Percentiles rank a stretch among this genome's conserved stretches.
Evolutionary conservation across 1,139 yeast genomes (phyloP).

Genomic region (Suhomyces panamericanus): DNA sequence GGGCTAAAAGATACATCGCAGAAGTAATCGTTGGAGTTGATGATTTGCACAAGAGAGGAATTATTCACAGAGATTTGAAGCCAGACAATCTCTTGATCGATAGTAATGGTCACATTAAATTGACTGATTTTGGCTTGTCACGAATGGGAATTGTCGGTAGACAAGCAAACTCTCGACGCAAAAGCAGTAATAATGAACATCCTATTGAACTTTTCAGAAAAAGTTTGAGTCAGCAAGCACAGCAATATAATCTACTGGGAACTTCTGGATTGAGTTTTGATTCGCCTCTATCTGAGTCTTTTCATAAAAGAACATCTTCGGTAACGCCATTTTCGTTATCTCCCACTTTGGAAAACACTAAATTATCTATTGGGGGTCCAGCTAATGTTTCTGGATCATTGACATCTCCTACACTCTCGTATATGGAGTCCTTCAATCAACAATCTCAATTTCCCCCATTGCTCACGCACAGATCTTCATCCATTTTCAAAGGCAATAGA

Average conservation of each 20-base stretch:
- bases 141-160: constrained; percentile 87
- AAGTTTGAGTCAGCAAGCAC: constrained; percentile 24
- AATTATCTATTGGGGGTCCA: constrained; percentile 20
- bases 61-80: constrained; percentile 91
- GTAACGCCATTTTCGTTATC: constrained; percentile 53
- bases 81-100: constrained; percentile 94
- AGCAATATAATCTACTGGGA: constrained; percentile 22
- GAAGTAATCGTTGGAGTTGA: constrained; percentile 90
- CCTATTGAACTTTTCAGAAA: constrained; percentile 45
- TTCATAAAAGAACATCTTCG: constrained; percentile 38
- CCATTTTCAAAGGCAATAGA: constrained; percentile 20
- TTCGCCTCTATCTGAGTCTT: constrained; percentile 31
- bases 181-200: constrained; percentile 48
- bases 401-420: constrained; percentile 18
- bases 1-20: constrained; percentile 86
- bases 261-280: constrained; percentile 24
- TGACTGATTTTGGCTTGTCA: constrained; percentile 94
- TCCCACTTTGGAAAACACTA: constrained; percentile 42
- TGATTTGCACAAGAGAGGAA: constrained; percentile 83
- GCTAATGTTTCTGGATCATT: constrained; percentile 6
- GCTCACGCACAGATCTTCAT: constrained; percentile 16
- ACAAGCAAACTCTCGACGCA: constrained; percentile 52
- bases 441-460: constrained; percentile 15
- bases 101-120: constrained; percentile 79
- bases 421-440: constrained; percentile 15